Conservation (phyloP, 2,329 filamentous ascomycete species). For the Claviceps citrina region DNA sequence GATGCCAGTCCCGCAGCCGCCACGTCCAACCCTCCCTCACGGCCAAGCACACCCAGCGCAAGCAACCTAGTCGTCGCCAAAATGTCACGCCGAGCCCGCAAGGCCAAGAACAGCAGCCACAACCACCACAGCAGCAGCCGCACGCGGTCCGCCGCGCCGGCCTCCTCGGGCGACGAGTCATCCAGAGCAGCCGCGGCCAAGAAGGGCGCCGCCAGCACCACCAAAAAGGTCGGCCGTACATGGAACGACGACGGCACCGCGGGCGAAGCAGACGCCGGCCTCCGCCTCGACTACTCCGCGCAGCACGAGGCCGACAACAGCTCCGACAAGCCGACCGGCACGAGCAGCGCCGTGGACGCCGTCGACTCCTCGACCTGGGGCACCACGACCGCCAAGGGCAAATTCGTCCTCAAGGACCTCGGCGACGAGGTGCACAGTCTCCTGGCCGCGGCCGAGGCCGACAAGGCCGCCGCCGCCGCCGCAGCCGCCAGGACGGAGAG, state of each 20-base stretch:
- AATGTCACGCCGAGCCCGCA: conserved; percentile 66
- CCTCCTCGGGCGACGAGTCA: conserved; percentile 74
- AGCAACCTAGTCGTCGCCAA: conserved; percentile 54
- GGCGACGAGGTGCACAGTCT: conserved; percentile 90
- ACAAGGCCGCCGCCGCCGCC: conserved; percentile 30
- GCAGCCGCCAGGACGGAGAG: conserved; percentile 29
- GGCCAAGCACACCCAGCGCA: conserved; percentile 58
- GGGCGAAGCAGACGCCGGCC: conserved; percentile 58
- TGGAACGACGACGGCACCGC: conserved; percentile 86
- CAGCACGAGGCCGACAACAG: no score
- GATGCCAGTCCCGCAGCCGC: conserved; percentile 57
- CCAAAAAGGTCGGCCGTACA: conserved; percentile 70
- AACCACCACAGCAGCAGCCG: no score
- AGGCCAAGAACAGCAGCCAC: conserved; percentile 46
- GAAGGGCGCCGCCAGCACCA: conserved; percentile 21
- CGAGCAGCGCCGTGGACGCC: conserved; percentile 50
- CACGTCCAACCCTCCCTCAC: conserved; percentile 61
- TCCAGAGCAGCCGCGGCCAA: conserved; percentile 31
- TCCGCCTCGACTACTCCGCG: conserved; percentile 81
- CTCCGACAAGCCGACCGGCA: no score
- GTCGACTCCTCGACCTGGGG: conserved; percentile 75
- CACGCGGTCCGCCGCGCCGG: conserved; percentile 43
- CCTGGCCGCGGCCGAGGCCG: conserved; percentile 61
- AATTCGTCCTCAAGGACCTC: conserved; percentile 85
- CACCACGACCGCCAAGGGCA: conserved; percentile 68